Evolutionary conservation across 2,329 filamentous ascomycete species (phyloP).

Genomic region (Diaporthe citri): DNA sequence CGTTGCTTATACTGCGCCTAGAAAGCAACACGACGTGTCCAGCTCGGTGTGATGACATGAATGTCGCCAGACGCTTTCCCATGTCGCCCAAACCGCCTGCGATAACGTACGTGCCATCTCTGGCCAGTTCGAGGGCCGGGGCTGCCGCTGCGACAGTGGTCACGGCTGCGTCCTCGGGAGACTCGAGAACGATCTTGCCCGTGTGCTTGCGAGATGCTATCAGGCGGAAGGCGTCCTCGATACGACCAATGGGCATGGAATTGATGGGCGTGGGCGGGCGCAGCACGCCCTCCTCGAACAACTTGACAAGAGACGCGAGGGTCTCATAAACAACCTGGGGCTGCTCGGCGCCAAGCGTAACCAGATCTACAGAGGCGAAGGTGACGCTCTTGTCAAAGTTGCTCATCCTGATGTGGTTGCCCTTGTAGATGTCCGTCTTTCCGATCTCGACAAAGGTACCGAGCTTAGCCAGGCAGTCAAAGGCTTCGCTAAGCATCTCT

Average conservation of each 20-base stretch:
- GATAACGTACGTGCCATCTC: slow-evolving; percentile 49
- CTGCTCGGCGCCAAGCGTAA: slow-evolving; percentile 22
- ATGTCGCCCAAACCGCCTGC: slow-evolving; percentile 52
- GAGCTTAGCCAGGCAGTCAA: slow-evolving; percentile 48
- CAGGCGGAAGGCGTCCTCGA: slow-evolving; percentile 56
- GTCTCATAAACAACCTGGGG: slow-evolving; percentile 17
- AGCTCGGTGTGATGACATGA: slow-evolving; percentile 48
- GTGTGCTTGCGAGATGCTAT: slow-evolving; percentile 57
- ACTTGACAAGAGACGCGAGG: slow-evolving; percentile 16
- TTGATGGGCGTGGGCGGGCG: slow-evolving; percentile 51
- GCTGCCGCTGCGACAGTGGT: slow-evolving; percentile 40
- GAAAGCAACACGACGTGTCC: slow-evolving; percentile 48
- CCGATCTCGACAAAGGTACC: slow-evolving; percentile 51
- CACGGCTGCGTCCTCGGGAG: slow-evolving; percentile 39
- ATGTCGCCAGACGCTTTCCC: slow-evolving; percentile 45
- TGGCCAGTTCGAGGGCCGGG: slow-evolving; percentile 32
- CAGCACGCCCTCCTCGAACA: slow-evolving; percentile 31
- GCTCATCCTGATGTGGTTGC: slow-evolving; percentile 50
- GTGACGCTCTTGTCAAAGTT: slow-evolving; percentile 47
- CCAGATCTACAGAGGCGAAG: slow-evolving; percentile 37
- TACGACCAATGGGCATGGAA: slow-evolving; percentile 50
- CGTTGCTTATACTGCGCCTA: slow-evolving; percentile 43
- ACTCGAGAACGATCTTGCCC: slow-evolving; percentile 53
- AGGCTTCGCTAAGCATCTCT: slow-evolving; percentile 46
- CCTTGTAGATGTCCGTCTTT: slow-evolving; percentile 47